These are phyloP conservation scores for Podaxis sp. DNA, from an alignment of 768 basidiomycete species.

Conservation along the genomic window DNA sequence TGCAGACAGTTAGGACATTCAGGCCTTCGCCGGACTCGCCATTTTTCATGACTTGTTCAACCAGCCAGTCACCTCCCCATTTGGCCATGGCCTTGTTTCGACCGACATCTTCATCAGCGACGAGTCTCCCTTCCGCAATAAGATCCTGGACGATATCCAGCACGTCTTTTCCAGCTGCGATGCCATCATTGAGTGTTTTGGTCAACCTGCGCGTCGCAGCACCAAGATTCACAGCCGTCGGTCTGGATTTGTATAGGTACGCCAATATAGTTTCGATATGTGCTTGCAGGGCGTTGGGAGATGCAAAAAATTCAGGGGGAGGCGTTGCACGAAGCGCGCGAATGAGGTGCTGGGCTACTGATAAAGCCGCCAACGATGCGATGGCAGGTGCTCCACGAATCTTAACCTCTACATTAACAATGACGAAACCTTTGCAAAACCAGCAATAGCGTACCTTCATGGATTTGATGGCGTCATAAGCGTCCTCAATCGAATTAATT, in stretches of 20 bases:
- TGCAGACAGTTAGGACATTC: conserved; percentile 92
- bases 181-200: conserved; percentile 42
- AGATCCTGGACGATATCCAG: conserved; percentile 56
- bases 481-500: conserved; percentile 76
- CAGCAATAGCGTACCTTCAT: conserved; percentile 70
- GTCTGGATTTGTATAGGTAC: conserved; percentile 83
- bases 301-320: conserved; percentile 54
- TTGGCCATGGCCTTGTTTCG: conserved; percentile 85
- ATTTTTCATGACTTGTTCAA: conserved; percentile 43
- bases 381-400: conserved; percentile 94
- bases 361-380: conserved; percentile 85
- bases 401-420: conserved; percentile 20
- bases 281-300: conserved; percentile 47
- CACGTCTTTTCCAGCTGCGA: conserved; percentile 43
- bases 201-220: conserved; percentile 78
- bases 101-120: conserved; percentile 87
- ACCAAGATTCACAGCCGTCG: conserved; percentile 94
- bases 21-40: conserved; percentile 45
- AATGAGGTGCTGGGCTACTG: conserved; percentile 66
- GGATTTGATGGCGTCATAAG: conserved; percentile 90
- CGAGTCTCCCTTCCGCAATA: conserved; percentile 64
- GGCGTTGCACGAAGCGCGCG: conserved; percentile 47
- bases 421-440: not conserved
- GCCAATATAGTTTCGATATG: conserved; percentile 63
- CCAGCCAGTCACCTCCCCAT: conserved; percentile 85